A percentile compares a stretch with the other conserved stretches of the same genome.
phyloP scores from a whole-genome alignment of 805 yeast species.

The Wickerhamomyces rabaulensis region DNA sequence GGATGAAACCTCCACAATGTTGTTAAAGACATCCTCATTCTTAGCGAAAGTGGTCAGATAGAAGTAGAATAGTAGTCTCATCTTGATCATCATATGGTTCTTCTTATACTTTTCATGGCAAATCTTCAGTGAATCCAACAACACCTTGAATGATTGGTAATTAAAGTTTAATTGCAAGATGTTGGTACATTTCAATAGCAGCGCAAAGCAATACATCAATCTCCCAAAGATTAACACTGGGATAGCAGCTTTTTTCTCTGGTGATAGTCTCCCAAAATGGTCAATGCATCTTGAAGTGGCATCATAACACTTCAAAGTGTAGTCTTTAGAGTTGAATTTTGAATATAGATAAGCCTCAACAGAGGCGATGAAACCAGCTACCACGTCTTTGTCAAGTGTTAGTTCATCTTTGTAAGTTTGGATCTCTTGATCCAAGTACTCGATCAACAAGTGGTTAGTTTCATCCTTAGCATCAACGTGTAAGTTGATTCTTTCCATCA shows the following conservation, averaged over 20 bases:
- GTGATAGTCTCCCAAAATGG: slow-evolving; percentile 11
- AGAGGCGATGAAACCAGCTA: slow-evolving; percentile 18
- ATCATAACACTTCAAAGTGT: slow-evolving; percentile 17
- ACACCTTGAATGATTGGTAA: slow-evolving; percentile 7
- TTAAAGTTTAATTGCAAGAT: slow-evolving; percentile 16
- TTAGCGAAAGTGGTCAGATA: slow-evolving; percentile 25
- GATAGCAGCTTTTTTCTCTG: slow-evolving; percentile 12
- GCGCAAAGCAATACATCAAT: slow-evolving; percentile 24
- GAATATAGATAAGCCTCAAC: slow-evolving; percentile 23
- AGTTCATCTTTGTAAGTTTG: slow-evolving; percentile 6
- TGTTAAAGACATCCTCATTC: slow-evolving; percentile 19
- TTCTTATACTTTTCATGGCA: slow-evolving; percentile 13
- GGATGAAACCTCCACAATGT: slow-evolving; percentile 12
- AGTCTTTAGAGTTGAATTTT: slow-evolving; percentile 12
- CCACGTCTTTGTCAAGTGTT: slow-evolving; percentile 8
- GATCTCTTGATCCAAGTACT: slow-evolving; percentile 14
- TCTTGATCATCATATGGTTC: slow-evolving; percentile 19
- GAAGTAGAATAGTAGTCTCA: slow-evolving; percentile 20
- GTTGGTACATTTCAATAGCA: slow-evolving; percentile 20
- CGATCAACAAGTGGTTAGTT: slow-evolving; percentile 14
- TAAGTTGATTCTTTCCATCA: slow-evolving; percentile 49
- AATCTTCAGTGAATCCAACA: slow-evolving; percentile 12
- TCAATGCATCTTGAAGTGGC: slow-evolving; percentile 17
- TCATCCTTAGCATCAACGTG: slow-evolving; percentile 13
- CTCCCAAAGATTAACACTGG: slow-evolving; percentile 23